phyloP scores from a whole-genome alignment of 73 alveolate species.

The Uronychia binucleata region DNA sequence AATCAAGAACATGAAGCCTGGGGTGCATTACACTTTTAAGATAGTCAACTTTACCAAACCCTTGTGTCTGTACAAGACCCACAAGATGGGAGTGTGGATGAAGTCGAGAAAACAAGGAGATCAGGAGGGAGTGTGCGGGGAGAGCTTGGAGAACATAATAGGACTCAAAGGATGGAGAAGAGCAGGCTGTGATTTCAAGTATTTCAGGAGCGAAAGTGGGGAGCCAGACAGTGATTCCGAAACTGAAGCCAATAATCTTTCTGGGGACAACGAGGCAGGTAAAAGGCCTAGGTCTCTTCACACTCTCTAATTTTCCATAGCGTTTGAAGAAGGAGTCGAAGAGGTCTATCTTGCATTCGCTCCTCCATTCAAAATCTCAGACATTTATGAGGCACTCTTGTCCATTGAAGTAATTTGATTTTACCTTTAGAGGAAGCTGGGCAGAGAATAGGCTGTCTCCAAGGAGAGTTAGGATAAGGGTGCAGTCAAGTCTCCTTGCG shows the following conservation, averaged over 20 bases:
- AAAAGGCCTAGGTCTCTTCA: conserved; percentile 33
- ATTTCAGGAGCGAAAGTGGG: neutral
- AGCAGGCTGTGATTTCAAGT: neutral
- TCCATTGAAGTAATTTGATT: too few species aligned
- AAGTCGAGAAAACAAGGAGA: neutral
- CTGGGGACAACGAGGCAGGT: too few species aligned
- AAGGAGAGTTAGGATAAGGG: too few species aligned
- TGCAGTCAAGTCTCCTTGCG: too few species aligned
- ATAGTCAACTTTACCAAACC: neutral
- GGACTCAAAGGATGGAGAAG: neutral
- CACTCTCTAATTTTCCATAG: conserved; percentile 8
- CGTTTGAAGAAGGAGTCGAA: conserved; percentile 36
- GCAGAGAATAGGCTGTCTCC: too few species aligned
- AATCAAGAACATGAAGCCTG: conserved; percentile 55
- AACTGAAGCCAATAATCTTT: too few species aligned
- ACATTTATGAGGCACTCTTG: too few species aligned
- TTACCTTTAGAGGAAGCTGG: too few species aligned
- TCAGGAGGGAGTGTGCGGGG: neutral
- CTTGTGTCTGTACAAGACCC: neutral
- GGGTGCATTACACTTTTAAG: conserved; percentile 1
- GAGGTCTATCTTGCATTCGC: conserved; percentile 45
- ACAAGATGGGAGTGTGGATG: neutral
- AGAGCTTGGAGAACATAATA: neutral
- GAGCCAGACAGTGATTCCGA: too few species aligned
- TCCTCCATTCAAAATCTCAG: conserved; percentile 2